Evolutionary conservation across 306 rosid genomes (phyloP).

Genomic region (Lupinus albus): DNA sequence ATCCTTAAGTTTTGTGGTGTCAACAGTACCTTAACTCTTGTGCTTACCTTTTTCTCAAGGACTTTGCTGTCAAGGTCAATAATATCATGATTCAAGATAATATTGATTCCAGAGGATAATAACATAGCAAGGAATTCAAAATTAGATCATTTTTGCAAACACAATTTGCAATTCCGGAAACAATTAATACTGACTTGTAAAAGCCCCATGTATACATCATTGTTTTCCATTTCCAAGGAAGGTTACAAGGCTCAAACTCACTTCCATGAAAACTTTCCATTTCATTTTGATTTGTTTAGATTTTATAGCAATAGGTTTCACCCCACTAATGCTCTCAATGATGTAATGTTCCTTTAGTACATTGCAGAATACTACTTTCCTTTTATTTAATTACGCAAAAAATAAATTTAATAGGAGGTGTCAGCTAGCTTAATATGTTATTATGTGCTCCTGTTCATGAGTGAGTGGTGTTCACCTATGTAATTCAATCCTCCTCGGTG

Average conservation of each 20-base stretch:
- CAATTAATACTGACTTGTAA: neutral
- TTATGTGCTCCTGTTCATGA: too few species aligned
- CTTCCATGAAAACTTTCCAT: neutral
- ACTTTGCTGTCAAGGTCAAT: neutral
- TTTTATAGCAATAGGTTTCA: neutral
- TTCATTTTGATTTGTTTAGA: neutral
- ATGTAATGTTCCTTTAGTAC: neutral
- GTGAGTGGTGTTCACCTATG: too few species aligned
- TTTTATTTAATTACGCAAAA: neutral
- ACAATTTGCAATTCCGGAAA: neutral
- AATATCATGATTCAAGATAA: neutral
- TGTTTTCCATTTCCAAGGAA: neutral
- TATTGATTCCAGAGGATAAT: too few species aligned
- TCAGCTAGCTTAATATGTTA: too few species aligned
- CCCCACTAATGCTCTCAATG: neutral
- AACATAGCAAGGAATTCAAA: neutral
- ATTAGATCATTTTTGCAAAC: neutral
- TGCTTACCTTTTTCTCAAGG: conserved; percentile 3
- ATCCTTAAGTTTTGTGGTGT: neutral
- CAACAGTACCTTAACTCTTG: conserved; percentile 4
- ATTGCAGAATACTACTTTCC: neutral
- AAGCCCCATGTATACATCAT: neutral
- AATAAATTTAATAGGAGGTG: too few species aligned
- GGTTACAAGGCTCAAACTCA: neutral
- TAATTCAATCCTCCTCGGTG: too few species aligned